phyloP scores from a whole-genome alignment of 208 protist species.

The Trypanosoma brucei region DNA sequence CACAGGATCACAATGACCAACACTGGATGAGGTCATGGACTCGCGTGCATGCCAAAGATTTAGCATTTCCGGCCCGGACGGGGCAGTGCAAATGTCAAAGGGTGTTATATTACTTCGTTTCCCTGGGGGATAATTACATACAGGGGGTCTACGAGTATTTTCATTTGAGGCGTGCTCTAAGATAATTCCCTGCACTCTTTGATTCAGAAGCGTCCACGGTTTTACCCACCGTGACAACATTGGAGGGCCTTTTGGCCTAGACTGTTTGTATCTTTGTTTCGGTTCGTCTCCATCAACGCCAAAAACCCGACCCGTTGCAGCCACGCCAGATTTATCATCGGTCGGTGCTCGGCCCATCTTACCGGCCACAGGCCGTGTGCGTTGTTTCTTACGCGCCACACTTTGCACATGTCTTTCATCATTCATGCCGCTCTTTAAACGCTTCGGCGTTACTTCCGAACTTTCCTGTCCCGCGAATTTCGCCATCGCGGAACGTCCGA shows the following conservation, averaged over 20 bases:
- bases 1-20: slow-evolving; percentile 14
- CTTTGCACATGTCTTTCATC: background rate
- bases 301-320: background rate
- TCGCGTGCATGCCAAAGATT: slow-evolving; percentile 46
- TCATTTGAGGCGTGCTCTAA: slow-evolving; percentile 61
- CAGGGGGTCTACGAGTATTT: slow-evolving; percentile 3
- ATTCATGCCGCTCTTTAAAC: slow-evolving; percentile 5
- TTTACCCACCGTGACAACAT: slow-evolving; percentile 38
- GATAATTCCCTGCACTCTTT: slow-evolving; percentile 31
- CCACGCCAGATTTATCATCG: background rate
- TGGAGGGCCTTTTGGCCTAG: slow-evolving; percentile 41
- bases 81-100: slow-evolving; percentile 58
- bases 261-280: too few species aligned
- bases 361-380: too few species aligned
- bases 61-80: slow-evolving; percentile 49
- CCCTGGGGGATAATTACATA: slow-evolving; percentile 4
- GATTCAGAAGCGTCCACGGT: slow-evolving; percentile 48
- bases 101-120: slow-evolving; percentile 16
- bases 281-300: too few species aligned
- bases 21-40: slow-evolving; percentile 7
- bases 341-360: background rate
- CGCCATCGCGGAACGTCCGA: slow-evolving; percentile 39
- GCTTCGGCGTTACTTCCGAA: slow-evolving; percentile 19
- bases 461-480: slow-evolving; percentile 27
- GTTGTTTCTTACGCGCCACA: too few species aligned